These are phyloP conservation scores for Phaseolus coccineus DNA, from an alignment of 331 rosid species.

Conservation along the genomic window DNA sequence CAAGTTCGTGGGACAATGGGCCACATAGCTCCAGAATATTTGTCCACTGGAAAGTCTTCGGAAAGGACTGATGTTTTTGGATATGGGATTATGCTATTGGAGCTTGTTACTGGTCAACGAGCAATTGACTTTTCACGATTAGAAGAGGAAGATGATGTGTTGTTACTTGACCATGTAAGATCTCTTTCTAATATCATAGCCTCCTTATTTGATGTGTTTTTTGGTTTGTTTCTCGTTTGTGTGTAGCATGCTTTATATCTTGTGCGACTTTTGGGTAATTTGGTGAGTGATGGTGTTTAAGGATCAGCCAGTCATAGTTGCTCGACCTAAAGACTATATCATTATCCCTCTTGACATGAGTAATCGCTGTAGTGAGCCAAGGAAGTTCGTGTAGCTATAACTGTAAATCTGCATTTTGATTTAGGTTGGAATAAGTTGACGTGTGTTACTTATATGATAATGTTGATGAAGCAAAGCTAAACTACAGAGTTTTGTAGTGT, in stretches of 20 bases:
- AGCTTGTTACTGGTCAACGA: conserved; percentile 91
- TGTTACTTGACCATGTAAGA: conserved; percentile 91
- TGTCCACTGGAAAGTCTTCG: conserved; percentile 94
- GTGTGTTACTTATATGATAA: conserved; percentile 1
- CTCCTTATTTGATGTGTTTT: conserved; percentile 16
- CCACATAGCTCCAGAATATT: conserved; percentile 95
- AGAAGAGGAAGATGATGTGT: conserved; percentile 93
- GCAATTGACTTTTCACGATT: conserved; percentile 92
- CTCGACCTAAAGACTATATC: conserved; percentile 4
- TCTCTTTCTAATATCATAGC: conserved; percentile 17
- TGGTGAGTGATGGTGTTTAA: background rate
- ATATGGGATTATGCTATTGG: conserved; percentile 91
- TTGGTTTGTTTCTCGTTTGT: conserved; percentile 25
- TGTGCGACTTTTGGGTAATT: conserved; percentile 32
- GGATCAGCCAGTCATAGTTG: background rate
- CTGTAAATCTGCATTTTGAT: conserved; percentile 11
- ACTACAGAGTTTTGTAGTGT: background rate
- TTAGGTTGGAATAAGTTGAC: background rate
- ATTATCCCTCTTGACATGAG: background rate
- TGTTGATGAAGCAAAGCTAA: background rate
- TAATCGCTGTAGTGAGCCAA: background rate
- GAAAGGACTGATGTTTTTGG: conserved; percentile 97
- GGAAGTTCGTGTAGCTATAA: conserved; percentile 13
- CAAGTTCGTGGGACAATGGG: conserved; percentile 99
- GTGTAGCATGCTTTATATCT: conserved; percentile 37